Conservation (phyloP, 768 basidiomycete species). For the Russula dissimulans region DNA sequence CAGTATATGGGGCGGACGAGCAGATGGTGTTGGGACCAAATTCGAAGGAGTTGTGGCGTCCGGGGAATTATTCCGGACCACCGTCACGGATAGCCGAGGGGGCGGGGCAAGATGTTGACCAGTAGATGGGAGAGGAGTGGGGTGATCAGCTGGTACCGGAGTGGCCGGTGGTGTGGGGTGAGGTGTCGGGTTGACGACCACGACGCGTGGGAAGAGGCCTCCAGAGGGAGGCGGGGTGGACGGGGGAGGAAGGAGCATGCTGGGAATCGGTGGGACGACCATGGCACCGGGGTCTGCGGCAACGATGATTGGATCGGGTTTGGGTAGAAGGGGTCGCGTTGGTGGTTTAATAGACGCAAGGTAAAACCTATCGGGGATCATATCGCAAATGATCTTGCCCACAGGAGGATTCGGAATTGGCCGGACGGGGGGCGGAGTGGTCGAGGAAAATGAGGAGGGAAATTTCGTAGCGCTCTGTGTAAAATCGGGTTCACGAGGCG, state of each 20-base stretch:
- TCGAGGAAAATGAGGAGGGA: slow-evolving; percentile 4
- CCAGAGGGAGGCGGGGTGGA: slow-evolving; percentile 21
- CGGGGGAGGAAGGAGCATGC: slow-evolving; percentile 16
- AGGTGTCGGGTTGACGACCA: slow-evolving; percentile 69
- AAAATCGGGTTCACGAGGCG: not conserved
- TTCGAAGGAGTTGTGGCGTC: slow-evolving; percentile 14
- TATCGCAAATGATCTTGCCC: slow-evolving; percentile 48
- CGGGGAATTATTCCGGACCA: slow-evolving; percentile 7
- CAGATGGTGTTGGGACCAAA: slow-evolving; percentile 23
- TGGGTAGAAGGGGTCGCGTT: slow-evolving; percentile 14
- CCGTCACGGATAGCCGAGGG: slow-evolving; percentile 20
- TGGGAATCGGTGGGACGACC: slow-evolving; percentile 23
- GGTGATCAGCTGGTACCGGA: slow-evolving; percentile 29
- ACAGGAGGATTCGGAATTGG: slow-evolving; percentile 26
- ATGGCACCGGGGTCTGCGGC: slow-evolving; percentile 14
- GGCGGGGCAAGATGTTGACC: slow-evolving; percentile 27
- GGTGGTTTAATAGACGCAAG: slow-evolving; percentile 21
- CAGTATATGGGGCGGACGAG: slow-evolving; percentile 35
- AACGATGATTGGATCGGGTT: slow-evolving; percentile 16
- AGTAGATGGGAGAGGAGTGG: slow-evolving; percentile 24
- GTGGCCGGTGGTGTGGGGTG: slow-evolving; percentile 73
- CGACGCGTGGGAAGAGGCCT: slow-evolving; percentile 42
- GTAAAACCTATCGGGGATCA: slow-evolving; percentile 39
- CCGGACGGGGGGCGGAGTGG: slow-evolving; percentile 1
- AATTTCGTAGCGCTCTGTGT: not conserved